Base-by-base conservation (phyloP, 352 stramenopile species). In the Globisporangium apiculatum region DNA sequence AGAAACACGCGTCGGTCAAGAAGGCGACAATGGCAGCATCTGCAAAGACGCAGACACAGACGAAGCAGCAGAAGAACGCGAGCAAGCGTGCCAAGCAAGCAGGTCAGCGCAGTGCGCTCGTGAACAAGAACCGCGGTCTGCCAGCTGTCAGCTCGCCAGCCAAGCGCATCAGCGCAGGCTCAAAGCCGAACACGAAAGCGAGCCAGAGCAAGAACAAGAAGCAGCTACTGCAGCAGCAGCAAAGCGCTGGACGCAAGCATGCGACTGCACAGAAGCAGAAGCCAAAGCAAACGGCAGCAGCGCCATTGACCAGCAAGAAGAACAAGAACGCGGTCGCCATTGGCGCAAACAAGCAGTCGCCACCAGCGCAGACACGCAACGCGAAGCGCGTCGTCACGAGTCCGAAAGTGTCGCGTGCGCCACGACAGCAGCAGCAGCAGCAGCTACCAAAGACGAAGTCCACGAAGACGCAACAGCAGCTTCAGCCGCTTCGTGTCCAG, bases 41-140 rank as follows among this genome's bases (percentile, higher is more conserved):
- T 6, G 60, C 61, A 24, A 53, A 60, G 17, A 55, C 53, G 2
- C 40, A 43, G 1, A 43, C 40, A 10, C 55, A 69, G 41, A 69
- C 66, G 55, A 55, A 53, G 58, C 60, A 66, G 37, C 40, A 61
- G 15, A 24, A 45, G 53, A 65, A 70, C 35, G 55, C 48, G 52
- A 62, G 11, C 14, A 37, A 4, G 48, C 61, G 24, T 43, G 40
- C 40, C 7, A 57, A 49, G 4, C 69, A 71, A 47, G 53, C 59
- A 38, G 46, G 45, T 10, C 71, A 76, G 52, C 74, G 72, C 48
- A 79, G 72, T 9, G 66, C 72, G 5, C 53, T 80, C 7, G 51
- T 76, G 36, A 72, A 67, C 65, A 82, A 82, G 64, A 82, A 80
- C 50, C 75, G 72, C n/a, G 64, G 68, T 0, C 38, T 84, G 15